These are phyloP conservation scores for Boletus eberwhitei DNA, from an alignment of 768 basidiomycete species.

Conservation along the genomic window DNA sequence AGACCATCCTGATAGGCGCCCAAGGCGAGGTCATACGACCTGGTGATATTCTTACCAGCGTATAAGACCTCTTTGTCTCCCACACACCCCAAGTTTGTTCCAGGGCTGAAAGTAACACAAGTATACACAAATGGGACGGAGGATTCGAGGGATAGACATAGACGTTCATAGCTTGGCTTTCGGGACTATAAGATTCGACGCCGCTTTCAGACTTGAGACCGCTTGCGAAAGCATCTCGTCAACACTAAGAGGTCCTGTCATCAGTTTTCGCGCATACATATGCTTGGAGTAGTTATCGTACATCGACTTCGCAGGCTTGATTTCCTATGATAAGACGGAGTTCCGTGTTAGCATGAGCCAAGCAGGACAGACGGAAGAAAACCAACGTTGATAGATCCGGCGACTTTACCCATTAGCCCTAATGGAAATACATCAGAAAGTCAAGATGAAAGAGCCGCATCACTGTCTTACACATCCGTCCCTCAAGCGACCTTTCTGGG, in stretches of 20 bases:
- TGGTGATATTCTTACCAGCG: not conserved
- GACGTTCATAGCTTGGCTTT: slow-evolving; percentile 52
- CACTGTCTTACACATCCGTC: slow-evolving; percentile 51
- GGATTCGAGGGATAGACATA: not conserved
- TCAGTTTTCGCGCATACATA: slow-evolving; percentile 7
- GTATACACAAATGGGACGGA: not conserved
- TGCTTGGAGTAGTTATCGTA: slow-evolving; percentile 32
- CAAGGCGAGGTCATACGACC: not conserved
- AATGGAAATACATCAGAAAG: not conserved
- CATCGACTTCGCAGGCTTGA: slow-evolving; percentile 86
- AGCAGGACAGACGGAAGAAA: not conserved
- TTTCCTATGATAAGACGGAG: slow-evolving; percentile 43
- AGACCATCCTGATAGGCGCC: not conserved
- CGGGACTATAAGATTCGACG: slow-evolving; percentile 38
- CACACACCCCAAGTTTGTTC: not conserved
- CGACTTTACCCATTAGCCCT: slow-evolving; percentile 82
- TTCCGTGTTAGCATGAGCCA: not conserved
- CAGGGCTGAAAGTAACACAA: not conserved
- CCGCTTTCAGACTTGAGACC: slow-evolving; percentile 49
- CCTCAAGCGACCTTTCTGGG: slow-evolving; percentile 62
- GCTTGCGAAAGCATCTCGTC: slow-evolving; percentile 80
- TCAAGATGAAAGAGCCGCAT: not conserved
- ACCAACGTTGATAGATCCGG: slow-evolving; percentile 62
- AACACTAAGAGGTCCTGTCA: slow-evolving; percentile 44
- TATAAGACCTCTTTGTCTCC: not conserved